Conservation (phyloP, 306 rosid genomes). For the Pueraria montana region DNA sequence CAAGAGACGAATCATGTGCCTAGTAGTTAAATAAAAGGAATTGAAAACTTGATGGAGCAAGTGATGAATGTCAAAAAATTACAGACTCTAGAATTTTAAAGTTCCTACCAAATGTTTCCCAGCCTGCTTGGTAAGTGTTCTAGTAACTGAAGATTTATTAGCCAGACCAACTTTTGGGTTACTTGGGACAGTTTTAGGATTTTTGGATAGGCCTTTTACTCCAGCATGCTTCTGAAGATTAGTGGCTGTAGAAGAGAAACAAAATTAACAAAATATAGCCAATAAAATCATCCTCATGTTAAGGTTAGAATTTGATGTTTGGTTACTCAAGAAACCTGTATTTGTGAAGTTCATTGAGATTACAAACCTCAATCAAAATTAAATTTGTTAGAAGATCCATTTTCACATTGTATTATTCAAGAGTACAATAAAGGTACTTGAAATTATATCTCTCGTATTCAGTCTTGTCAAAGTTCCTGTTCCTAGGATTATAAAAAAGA, state of each 20-base stretch:
- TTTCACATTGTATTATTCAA: conserved; percentile 19
- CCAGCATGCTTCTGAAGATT: conserved; percentile 54
- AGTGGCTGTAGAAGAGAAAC: conserved; percentile 49
- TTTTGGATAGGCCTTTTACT: conserved; percentile 49
- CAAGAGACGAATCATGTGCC: conserved; percentile 33
- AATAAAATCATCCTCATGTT: conserved; percentile 11
- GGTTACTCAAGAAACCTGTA: conserved; percentile 8
- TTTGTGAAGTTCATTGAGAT: conserved; percentile 26
- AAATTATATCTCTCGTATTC: conserved; percentile 22
- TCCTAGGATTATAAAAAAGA: conserved; percentile 19
- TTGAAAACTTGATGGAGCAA: conserved; percentile 10
- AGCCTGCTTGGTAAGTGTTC: conserved; percentile 58
- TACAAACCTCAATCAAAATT: conserved; percentile 29
- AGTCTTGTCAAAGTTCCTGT: conserved; percentile 23
- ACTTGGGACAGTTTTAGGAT: conserved; percentile 45
- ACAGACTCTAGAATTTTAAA: conserved; percentile 43
- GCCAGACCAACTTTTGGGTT: conserved; percentile 53
- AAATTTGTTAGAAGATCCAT: conserved; percentile 24
- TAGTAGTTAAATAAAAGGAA: conserved; percentile 39
- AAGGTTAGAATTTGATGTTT: conserved; percentile 6
- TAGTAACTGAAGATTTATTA: conserved; percentile 56
- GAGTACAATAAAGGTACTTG: not conserved
- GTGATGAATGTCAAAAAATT: conserved; percentile 30
- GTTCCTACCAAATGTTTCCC: conserved; percentile 75
- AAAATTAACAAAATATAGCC: conserved; percentile 38